Percentiles rank a stretch among this genome's conserved stretches.
Evolutionary conservation across 441 rosid genomes (phyloP).

Genomic region (Omphalea diandra): DNA sequence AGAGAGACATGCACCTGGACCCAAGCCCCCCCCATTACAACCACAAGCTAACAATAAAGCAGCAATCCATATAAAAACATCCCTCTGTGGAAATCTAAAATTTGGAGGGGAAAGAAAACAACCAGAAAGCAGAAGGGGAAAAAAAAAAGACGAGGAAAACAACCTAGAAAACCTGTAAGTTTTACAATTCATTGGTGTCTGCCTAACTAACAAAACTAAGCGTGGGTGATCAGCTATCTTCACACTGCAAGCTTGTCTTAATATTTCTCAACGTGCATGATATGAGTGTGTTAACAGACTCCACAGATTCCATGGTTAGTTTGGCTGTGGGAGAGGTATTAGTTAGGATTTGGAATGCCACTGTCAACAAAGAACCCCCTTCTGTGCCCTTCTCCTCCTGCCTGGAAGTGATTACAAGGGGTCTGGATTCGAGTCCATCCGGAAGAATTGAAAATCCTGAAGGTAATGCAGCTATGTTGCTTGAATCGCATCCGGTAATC

Average conservation of each 20-base stretch:
- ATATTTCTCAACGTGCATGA: slow-evolving; percentile 80
- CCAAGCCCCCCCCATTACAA: slow-evolving; percentile 27
- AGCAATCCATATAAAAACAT: slow-evolving; percentile 27
- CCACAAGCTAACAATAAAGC: slow-evolving; percentile 28
- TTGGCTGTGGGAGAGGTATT: slow-evolving; percentile 69
- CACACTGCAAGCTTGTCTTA: slow-evolving; percentile 79
- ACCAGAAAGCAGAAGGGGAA: too few species aligned
- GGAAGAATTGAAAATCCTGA: slow-evolving; percentile 96
- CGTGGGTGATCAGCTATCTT: slow-evolving; percentile 58
- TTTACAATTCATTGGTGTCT: slow-evolving; percentile 36
- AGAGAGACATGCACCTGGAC: slow-evolving; percentile 3
- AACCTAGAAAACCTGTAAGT: slow-evolving; percentile 32
- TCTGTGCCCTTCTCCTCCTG: slow-evolving; percentile 76
- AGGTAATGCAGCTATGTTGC: slow-evolving; percentile 73
- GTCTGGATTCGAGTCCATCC: slow-evolving; percentile 80
- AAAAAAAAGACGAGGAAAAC: not conserved
- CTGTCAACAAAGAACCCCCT: slow-evolving; percentile 84
- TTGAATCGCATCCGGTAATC: slow-evolving; percentile 87
- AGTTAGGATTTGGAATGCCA: slow-evolving; percentile 76
- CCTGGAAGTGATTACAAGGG: slow-evolving; percentile 76
- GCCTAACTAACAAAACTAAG: slow-evolving; percentile 29
- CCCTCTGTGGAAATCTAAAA: slow-evolving; percentile 23
- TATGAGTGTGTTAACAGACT: slow-evolving; percentile 70
- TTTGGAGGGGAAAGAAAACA: slow-evolving; percentile 1
- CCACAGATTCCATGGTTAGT: slow-evolving; percentile 70